phyloP scores from a whole-genome alignment of 208 protist genomes.

The Trypanosomatidae sp. region DNA sequence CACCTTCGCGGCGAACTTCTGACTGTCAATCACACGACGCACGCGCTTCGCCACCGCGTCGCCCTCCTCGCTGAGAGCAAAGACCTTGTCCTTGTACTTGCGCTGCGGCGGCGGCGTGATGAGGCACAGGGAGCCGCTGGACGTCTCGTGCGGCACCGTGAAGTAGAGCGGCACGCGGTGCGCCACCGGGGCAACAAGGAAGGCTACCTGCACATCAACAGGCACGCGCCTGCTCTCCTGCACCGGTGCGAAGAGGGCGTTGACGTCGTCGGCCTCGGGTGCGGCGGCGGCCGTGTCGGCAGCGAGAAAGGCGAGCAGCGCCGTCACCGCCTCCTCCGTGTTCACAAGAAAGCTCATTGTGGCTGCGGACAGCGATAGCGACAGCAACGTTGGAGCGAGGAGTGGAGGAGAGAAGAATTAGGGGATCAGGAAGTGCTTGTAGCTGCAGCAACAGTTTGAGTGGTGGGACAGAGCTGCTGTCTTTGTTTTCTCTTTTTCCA shows the following conservation, averaged over 20 bases:
- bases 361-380: not conserved
- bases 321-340: constrained; percentile 59
- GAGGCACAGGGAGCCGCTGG: constrained; percentile 76
- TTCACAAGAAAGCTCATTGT: constrained; percentile 42
- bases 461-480: no score
- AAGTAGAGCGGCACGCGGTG: constrained; percentile 89
- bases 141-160: constrained; percentile 60
- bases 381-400: not conserved
- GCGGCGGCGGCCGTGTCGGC: constrained; percentile 1
- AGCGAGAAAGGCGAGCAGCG: constrained; percentile 55
- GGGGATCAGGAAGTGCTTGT: no score
- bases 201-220: constrained; percentile 81
- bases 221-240: constrained; percentile 31
- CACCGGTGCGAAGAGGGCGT: constrained; percentile 38
- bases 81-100: constrained; percentile 78
- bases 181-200: constrained; percentile 59
- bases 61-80: constrained; percentile 62
- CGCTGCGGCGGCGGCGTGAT: constrained; percentile 79
- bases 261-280: constrained; percentile 26
- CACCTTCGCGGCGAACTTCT: constrained; percentile 73
- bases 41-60: constrained; percentile 69
- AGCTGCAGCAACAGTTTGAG: no score
- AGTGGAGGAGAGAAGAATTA: not conserved
- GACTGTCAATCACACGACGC: constrained; percentile 81
- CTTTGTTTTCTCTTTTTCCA: no score